Base-by-base conservation (phyloP, 2,329 filamentous ascomycete genomes). In the Neofusicoccum kwambonambiense region DNA sequence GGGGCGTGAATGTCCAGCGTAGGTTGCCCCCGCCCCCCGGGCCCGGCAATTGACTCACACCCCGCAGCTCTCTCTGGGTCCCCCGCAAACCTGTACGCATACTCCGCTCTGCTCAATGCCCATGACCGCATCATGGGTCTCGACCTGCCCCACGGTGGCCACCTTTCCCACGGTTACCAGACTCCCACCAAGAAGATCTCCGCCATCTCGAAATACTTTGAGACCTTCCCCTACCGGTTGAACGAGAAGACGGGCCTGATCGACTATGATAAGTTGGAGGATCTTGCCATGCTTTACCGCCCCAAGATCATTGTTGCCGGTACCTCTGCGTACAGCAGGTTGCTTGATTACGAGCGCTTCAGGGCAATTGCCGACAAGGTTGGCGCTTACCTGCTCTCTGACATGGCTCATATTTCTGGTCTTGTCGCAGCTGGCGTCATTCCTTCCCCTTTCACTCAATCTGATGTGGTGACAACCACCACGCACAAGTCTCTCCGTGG, bases 401-500 rank as follows among this genome's bases (percentile, higher is more conserved):
- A 99, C 75, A 99, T 99, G 92, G 95, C 95, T 65, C 95, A 99
- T 81, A 98, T 99, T 78, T 98, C 94, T 56, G 95, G 95, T 75
- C 88, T 99, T 56, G 91, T 99, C 69, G 93, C 95, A 58, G 92
- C 93, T 67, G 91, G 89, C 72, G 95, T 97, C 71, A 95, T 98
- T 76, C 92, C 93, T 68, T 93, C 92, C 56, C 95, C 95, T 50
- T 99, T 99, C 83, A 84, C 88, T 69, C 84, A 96, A 79, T 94
- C 95, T 70, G 95, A 99, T 77, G 90, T 99, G 65, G 95, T 99
- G 72, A 99, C 95, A 68, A 99, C 95, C 68, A 99, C 95, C 68
- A 99, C 95, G 52, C 95, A 99, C 89, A 99, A 99, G 87, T 97
- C 93, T 64, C 90, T 99, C 72, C 93, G 95, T 81, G 95, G 95